These are phyloP conservation scores for Saksenaea oblongispora DNA, from an alignment of 371 early-diverging fungal genomes.

Conservation along the genomic window DNA sequence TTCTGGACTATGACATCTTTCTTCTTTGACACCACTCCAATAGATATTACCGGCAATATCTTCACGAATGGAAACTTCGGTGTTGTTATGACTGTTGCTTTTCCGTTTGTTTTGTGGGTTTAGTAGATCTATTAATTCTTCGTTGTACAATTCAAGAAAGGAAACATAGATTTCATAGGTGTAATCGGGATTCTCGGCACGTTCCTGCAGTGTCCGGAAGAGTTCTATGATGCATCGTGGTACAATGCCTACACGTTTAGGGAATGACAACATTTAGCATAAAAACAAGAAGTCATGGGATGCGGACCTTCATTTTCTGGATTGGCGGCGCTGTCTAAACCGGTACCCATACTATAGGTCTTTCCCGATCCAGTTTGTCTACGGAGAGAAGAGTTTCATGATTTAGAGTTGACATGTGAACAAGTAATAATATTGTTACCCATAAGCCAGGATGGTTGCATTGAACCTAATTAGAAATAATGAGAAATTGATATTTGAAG, in stretches of 20 bases:
- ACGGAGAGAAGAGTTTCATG: slow-evolving; percentile 65
- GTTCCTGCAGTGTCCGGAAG: slow-evolving; percentile 44
- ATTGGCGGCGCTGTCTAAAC: slow-evolving; percentile 35
- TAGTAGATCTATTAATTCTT: slow-evolving; percentile 89
- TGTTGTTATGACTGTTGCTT: slow-evolving; percentile 10
- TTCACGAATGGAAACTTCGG: slow-evolving; percentile 81
- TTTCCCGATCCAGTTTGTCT: slow-evolving; percentile 65
- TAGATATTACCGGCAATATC: slow-evolving; percentile 90
- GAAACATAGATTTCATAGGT: slow-evolving; percentile 71
- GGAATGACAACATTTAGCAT: slow-evolving; percentile 2
- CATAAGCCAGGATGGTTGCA: slow-evolving; percentile 95
- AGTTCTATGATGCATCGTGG: slow-evolving; percentile 81
- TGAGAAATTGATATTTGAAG: background rate
- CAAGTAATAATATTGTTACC: slow-evolving; percentile 55
- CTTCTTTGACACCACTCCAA: slow-evolving; percentile 90
- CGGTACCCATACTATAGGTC: slow-evolving; percentile 54
- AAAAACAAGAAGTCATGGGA: slow-evolving; percentile 11
- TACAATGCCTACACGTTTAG: slow-evolving; percentile 72
- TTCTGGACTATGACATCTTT: slow-evolving; percentile 70
- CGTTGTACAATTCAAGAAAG: slow-evolving; percentile 98
- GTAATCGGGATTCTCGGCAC: slow-evolving; percentile 44
- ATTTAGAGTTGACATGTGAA: slow-evolving; percentile 9
- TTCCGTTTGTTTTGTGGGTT: slow-evolving; percentile 43
- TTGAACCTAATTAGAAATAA: slow-evolving; percentile 57
- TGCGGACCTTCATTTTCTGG: slow-evolving; percentile 38